Conservation (phyloP, 345 rosid species). For the Orychophragmus violaceus region DNA sequence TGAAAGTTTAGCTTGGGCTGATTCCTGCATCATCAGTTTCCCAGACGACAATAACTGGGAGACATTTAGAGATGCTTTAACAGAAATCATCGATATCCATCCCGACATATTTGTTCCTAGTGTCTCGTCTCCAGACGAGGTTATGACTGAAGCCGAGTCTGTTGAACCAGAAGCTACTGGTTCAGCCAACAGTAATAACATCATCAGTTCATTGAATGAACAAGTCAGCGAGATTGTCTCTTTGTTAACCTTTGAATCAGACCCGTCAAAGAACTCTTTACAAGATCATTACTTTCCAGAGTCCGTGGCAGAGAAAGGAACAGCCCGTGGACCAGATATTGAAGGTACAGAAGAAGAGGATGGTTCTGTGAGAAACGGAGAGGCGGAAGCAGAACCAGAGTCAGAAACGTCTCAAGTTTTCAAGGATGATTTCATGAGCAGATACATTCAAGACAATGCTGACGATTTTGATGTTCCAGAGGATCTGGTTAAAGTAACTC, state of each 20-base stretch:
- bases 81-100: slow-evolving; percentile 40
- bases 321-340: slow-evolving; percentile 16
- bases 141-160: slow-evolving; percentile 9
- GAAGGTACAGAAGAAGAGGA: neutral
- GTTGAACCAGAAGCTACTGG: slow-evolving; percentile 17
- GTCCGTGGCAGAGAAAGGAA: slow-evolving; percentile 22
- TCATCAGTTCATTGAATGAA: neutral
- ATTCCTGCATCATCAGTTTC: slow-evolving; percentile 54
- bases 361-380: neutral
- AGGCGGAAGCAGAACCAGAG: slow-evolving; percentile 1
- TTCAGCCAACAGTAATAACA: neutral
- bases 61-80: slow-evolving; percentile 47
- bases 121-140: slow-evolving; percentile 14
- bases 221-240: slow-evolving; percentile 17
- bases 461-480: slow-evolving; percentile 7
- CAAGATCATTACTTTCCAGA: slow-evolving; percentile 28
- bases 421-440: slow-evolving; percentile 30
- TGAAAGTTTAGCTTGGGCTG: slow-evolving; percentile 65
- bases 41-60: slow-evolving; percentile 38
- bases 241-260: slow-evolving; percentile 20
- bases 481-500: neutral
- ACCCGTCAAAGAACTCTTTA: slow-evolving; percentile 23
- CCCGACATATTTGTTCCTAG: slow-evolving; percentile 30
- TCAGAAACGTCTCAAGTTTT: slow-evolving; percentile 3
- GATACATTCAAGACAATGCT: slow-evolving; percentile 3